Base-by-base conservation (phyloP, 805 yeast genomes). In the Suhomyces faveliae region DNA sequence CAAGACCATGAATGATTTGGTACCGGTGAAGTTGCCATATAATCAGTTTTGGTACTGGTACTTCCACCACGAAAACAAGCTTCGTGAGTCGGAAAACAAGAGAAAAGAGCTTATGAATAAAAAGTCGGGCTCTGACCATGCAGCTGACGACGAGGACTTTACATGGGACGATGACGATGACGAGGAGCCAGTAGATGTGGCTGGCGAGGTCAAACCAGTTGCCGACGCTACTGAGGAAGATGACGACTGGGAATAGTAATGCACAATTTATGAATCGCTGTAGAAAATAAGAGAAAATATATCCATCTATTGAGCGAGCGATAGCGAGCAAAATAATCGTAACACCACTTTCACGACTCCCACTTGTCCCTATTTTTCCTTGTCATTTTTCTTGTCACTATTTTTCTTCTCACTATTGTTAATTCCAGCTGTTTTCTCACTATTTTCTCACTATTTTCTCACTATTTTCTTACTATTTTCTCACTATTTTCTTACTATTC, bases 1-100 rank as follows among this genome's bases (percentile, higher is more conserved):
- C 21, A 67, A 67, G 25, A 64, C 87, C 35, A 80, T 81, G 80
- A 78, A 80, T 47, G 67, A 69, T 23, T 61, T 89, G 6, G 96
- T 90, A 1, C 96, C 96, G 0, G 78, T 74, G 6, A 63, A 77
- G 55, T 65, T 84, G 30, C 58, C 79, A 3, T 85, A 83, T 56
- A 69, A 76, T 21, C 71, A 71, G 41, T 91, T 91, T 64, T 91
- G 97, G 97, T 68, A 71, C 40, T 75, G 83, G 27, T 90, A 88
- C 66, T 85, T 81, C 65, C 72, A 68, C 46, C 70, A 77, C 58
- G 79, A 77, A 48, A 62, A 67, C 10, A 73, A 74, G 54, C 79
- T 89, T 17, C 73, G 78, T 37, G 75, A 76, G 40, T 83, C 79
- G 56, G 96, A 89, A 57, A 70, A 71, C 57, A 76, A 81, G 61